Conservation (phyloP, 768 basidiomycete species). For the Multifurca ochricompacta region DNA sequence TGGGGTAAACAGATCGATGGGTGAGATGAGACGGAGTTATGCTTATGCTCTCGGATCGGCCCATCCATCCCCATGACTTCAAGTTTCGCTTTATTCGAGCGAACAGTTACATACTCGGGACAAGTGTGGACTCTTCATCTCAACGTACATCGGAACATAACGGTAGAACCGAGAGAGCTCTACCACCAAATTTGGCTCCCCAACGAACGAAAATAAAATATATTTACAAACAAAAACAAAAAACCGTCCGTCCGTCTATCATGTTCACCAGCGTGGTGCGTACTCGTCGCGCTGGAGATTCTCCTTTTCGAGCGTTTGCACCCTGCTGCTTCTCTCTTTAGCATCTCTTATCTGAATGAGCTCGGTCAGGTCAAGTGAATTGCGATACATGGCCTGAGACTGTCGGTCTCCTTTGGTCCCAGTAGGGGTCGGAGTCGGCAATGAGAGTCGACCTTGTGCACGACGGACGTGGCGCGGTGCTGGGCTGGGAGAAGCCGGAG, state of each 20-base stretch:
- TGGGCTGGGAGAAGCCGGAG: neutral
- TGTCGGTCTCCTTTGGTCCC: no score
- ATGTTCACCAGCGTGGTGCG: neutral
- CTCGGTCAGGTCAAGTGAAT: neutral
- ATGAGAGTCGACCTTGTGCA: neutral
- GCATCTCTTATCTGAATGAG: neutral
- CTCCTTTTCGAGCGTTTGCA: neutral
- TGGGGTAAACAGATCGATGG: no score
- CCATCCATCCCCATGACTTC: no score
- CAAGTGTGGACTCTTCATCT: neutral
- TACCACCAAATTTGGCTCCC: neutral
- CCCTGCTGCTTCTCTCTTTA: neutral
- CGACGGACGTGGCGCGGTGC: neutral
- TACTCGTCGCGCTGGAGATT: neutral
- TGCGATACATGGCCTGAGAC: neutral
- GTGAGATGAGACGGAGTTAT: no score
- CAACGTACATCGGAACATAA: neutral
- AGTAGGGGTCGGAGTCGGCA: neutral
- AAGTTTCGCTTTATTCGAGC: no score
- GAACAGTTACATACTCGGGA: no score
- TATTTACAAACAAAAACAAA: no score
- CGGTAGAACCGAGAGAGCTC: neutral
- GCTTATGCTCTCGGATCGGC: no score
- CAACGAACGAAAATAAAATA: no score
- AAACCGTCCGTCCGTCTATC: no score